phyloP scores from a whole-genome alignment of 768 basidiomycete species.

The Lyophyllum shimeji region DNA sequence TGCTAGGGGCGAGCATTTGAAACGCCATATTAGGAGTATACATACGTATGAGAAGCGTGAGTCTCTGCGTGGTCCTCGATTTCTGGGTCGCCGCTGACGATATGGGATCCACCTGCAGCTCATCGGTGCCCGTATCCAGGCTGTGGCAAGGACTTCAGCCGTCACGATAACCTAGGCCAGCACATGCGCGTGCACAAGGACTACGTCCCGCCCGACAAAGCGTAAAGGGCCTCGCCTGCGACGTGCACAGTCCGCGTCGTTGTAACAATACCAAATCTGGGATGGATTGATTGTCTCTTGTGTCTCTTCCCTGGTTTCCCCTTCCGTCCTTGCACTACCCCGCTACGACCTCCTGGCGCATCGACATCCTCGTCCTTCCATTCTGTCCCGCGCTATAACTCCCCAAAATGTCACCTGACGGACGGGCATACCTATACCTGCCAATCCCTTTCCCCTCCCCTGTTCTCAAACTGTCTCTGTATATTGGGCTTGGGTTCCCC shows the following conservation, averaged over 20 bases:
- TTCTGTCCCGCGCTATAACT: too few species aligned
- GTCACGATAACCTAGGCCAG: slow-evolving; percentile 87
- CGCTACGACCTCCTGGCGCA: neutral
- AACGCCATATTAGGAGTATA: slow-evolving; percentile 76
- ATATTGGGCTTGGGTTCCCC: slow-evolving; percentile 1
- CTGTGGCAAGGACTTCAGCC: slow-evolving; percentile 82
- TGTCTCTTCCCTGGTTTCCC: neutral
- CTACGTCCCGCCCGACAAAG: slow-evolving; percentile 30
- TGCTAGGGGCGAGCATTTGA: slow-evolving; percentile 76
- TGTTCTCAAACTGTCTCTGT: slow-evolving; percentile 3
- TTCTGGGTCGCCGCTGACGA: neutral
- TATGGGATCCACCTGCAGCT: slow-evolving; percentile 56
- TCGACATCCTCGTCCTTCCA: neutral
- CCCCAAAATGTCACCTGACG: neutral
- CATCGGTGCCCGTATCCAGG: slow-evolving; percentile 78
- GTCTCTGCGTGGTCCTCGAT: slow-evolving; percentile 24
- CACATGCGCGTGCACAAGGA: slow-evolving; percentile 82
- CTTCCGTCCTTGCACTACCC: neutral
- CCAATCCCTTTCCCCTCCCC: neutral
- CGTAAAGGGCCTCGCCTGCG: neutral
- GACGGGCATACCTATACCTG: neutral
- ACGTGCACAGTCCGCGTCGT: neutral
- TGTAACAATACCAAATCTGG: slow-evolving; percentile 1
- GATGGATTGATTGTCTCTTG: slow-evolving; percentile 6
- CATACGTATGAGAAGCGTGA: slow-evolving; percentile 85